phyloP scores from a whole-genome alignment of 108 stramenopile genomes.

The Cyclotella sp. region DNA sequence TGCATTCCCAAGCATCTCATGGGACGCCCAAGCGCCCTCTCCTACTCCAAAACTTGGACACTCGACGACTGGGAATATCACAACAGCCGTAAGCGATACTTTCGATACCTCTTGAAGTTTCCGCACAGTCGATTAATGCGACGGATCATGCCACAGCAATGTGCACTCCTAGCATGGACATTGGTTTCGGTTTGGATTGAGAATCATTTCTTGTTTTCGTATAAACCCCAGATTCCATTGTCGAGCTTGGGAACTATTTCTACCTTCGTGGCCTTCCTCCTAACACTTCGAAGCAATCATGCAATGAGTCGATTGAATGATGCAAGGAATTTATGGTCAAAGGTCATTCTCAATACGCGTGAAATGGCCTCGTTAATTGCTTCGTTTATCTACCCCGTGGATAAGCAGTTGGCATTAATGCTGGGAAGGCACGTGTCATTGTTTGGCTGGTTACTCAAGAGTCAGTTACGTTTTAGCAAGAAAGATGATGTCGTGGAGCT shows the following conservation, averaged over 20 bases:
- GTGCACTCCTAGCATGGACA: conserved; percentile 45
- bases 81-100: conserved; percentile 45
- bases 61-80: conserved; percentile 63
- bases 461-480: conserved; percentile 42
- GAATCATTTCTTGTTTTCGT: conserved; percentile 15
- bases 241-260: conserved; percentile 51
- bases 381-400: conserved; percentile 46
- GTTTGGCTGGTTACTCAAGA: conserved; percentile 67
- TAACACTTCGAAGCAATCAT: conserved; percentile 67
- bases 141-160: conserved; percentile 50
- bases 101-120: conserved; percentile 39
- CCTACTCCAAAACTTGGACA: conserved; percentile 40
- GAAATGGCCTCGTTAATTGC: conserved; percentile 57
- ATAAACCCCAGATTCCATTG: conserved; percentile 33
- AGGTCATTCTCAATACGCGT: conserved; percentile 53
- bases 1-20: conserved; percentile 40
- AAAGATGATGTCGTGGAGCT: conserved; percentile 40
- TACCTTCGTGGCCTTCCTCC: conserved; percentile 63
- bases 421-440: conserved; percentile 55
- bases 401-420: conserved; percentile 42
- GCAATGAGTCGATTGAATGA: conserved; percentile 57
- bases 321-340: conserved; percentile 45
- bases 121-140: conserved; percentile 40
- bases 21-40: conserved; percentile 19
- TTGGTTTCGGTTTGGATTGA: conserved; percentile 26